These are phyloP conservation scores for Brettanomyces nanus DNA, from an alignment of 805 yeast genomes.

Conservation along the genomic window DNA sequence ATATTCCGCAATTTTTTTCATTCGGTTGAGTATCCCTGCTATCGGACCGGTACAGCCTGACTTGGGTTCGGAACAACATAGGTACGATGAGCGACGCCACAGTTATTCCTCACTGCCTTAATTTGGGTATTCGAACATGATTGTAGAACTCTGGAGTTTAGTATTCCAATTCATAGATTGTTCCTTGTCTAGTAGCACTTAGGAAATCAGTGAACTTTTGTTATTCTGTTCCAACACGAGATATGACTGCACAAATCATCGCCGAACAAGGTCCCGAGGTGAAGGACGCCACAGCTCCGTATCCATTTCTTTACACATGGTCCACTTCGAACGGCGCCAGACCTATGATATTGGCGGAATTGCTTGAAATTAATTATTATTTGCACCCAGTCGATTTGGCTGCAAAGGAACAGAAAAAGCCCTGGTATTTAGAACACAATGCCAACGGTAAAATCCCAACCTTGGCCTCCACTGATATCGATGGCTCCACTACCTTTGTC, in stretches of 20 bases:
- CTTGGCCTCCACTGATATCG: constrained; percentile 29
- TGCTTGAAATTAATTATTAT: constrained; percentile 34
- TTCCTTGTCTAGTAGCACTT: no score
- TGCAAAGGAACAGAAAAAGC: constrained; percentile 41
- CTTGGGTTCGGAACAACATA: no score
- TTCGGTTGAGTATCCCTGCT: no score
- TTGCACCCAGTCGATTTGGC: constrained; percentile 33
- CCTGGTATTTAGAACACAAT: constrained; percentile 47
- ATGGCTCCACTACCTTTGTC: constrained; percentile 36
- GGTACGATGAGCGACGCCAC: no score
- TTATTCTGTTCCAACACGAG: no score
- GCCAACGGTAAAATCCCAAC: constrained; percentile 62
- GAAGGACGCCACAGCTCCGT: constrained; percentile 24
- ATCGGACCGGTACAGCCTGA: no score
- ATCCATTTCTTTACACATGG: constrained; percentile 33
- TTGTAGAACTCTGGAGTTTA: no score
- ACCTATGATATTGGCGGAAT: constrained; percentile 31
- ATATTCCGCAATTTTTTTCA: no score
- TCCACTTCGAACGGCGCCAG: constrained; percentile 40
- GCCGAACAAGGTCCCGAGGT: not conserved
- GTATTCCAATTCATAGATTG: no score
- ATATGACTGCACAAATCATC: constrained; percentile 1
- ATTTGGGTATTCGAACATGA: no score
- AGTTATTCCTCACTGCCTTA: no score
- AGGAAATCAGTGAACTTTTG: no score